Conservation (phyloP, 768 basidiomycete genomes). For the Hygrophorus pudorinus region DNA sequence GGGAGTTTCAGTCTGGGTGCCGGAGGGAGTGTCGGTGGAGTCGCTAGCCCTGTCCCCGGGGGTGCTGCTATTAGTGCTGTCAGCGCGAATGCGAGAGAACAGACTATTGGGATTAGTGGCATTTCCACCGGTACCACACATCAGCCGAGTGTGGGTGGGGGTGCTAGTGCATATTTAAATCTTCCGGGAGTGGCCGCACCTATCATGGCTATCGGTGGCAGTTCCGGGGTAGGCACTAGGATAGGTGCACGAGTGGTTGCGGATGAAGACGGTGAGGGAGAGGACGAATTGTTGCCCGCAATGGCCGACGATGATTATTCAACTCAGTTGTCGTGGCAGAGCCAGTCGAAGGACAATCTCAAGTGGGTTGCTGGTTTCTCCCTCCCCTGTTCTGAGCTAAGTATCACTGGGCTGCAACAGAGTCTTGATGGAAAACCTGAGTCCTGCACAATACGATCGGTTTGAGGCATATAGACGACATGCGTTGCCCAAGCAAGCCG, state of each 20-base stretch:
- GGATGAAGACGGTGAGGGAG: constrained; percentile 60
- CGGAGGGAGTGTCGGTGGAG: no score
- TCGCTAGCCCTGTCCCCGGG: background rate
- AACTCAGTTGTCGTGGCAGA: constrained; percentile 74
- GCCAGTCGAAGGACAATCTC: constrained; percentile 80
- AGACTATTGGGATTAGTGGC: background rate
- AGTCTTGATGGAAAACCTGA: constrained; percentile 84
- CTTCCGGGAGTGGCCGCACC: constrained; percentile 11
- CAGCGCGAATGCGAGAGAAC: background rate
- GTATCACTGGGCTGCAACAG: constrained; percentile 28
- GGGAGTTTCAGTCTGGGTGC: no score
- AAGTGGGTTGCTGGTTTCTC: constrained; percentile 35
- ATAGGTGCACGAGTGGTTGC: constrained; percentile 3
- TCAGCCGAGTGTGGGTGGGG: no score
- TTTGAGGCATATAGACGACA: constrained; percentile 85
- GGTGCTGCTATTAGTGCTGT: background rate
- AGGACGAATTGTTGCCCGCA: constrained; percentile 70
- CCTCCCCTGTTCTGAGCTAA: background rate
- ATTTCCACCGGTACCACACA: no score
- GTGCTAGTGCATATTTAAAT: constrained; percentile 12
- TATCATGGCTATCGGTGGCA: constrained; percentile 8
- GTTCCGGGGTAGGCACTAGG: constrained; percentile 10
- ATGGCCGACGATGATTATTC: constrained; percentile 90
- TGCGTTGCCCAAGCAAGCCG: constrained; percentile 73
- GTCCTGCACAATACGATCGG: constrained; percentile 73